Conservation (phyloP, 768 basidiomycete genomes). For the Leccinum uliginosum region DNA sequence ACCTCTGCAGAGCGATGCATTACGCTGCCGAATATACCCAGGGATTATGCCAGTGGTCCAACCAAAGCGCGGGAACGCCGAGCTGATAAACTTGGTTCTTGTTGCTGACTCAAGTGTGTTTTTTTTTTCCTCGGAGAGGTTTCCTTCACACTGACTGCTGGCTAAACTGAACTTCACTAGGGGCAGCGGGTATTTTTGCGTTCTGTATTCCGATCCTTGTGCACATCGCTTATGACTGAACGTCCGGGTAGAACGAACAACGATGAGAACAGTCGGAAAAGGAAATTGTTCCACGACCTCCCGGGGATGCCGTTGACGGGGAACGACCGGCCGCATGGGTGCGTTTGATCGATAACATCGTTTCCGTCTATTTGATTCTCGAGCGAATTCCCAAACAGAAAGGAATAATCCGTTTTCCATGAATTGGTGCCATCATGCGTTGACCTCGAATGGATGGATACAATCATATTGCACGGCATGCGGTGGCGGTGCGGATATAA, state of each 20-base stretch:
- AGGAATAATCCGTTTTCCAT: constrained; percentile 11
- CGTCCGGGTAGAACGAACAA: neutral
- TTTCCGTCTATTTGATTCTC: neutral
- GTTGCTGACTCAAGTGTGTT: neutral
- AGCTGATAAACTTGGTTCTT: constrained; percentile 5
- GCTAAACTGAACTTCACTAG: constrained; percentile 6
- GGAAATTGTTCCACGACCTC: constrained; percentile 14
- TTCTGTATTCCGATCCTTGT: neutral
- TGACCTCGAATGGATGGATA: constrained; percentile 13
- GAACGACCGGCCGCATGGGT: constrained; percentile 6
- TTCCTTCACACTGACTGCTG: neutral
- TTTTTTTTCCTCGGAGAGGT: constrained; percentile 2
- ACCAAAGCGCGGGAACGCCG: constrained; percentile 22
- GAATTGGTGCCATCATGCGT: constrained; percentile 22
- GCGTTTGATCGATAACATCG: constrained; percentile 5
- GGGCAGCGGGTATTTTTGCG: constrained; percentile 5
- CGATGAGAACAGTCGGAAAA: constrained; percentile 4
- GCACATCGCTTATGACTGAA: neutral
- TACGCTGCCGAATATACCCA: constrained; percentile 3
- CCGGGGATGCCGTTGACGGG: constrained; percentile 12
- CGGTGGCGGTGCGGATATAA: constrained; percentile 27
- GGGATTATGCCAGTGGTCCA: constrained; percentile 2
- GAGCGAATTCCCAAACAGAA: neutral
- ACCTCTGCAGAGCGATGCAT: constrained; percentile 6
- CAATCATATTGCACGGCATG: constrained; percentile 23